Percentiles rank a stretch among this genome's conserved stretches.
Conservation (phyloP, 140 eudicot species). For the Oenanthe javanica region DNA sequence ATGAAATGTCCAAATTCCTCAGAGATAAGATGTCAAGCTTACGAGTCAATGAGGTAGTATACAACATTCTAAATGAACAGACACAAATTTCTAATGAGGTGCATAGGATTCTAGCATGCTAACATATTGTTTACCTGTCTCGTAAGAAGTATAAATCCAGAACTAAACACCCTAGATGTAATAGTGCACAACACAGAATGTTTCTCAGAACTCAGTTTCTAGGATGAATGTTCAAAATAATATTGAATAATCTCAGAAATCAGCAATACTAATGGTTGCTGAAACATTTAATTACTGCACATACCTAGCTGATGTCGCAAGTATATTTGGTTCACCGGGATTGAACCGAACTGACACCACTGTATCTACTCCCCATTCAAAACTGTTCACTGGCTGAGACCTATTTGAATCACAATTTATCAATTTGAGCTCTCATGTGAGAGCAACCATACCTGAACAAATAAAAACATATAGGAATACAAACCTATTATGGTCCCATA, state of each 20-base stretch:
- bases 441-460: neutral
- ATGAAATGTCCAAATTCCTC: neutral
- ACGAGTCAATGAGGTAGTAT: neutral
- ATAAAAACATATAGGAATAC: neutral
- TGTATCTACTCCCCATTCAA: slow-evolving; percentile 75
- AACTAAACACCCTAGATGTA: neutral
- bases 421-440: neutral
- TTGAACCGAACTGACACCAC: slow-evolving; percentile 80
- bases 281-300: neutral
- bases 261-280: neutral
- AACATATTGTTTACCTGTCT: neutral
- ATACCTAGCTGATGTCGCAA: slow-evolving; percentile 86
- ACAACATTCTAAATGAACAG: neutral
- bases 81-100: neutral
- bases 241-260: neutral
- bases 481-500: slow-evolving; percentile 96
- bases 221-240: neutral
- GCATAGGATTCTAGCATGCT: neutral
- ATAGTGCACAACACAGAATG: neutral
- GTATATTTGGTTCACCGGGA: slow-evolving; percentile 85
- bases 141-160: neutral
- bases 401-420: slow-evolving; percentile 26
- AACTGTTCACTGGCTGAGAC: slow-evolving; percentile 83
- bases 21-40: neutral
- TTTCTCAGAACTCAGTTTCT: neutral